A percentile compares a stretch with the other conserved stretches of the same genome.
Conservation (phyloP, 1,139 yeast species). For the Yamadazyma kanchanaburiensis region DNA sequence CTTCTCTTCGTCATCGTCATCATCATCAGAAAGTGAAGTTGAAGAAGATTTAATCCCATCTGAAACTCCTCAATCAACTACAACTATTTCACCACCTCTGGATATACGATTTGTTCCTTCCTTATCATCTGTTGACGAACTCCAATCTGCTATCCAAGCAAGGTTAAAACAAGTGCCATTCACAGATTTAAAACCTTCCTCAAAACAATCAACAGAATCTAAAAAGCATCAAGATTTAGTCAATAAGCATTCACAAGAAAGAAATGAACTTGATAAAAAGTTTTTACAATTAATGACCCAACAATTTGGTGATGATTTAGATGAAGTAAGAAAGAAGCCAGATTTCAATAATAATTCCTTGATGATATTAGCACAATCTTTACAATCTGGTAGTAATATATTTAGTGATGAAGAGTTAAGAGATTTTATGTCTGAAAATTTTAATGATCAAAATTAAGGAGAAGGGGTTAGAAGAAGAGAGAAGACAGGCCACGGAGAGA, state of each 20-base stretch:
- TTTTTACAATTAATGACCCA: constrained; percentile 57
- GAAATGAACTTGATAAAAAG: constrained; percentile 45
- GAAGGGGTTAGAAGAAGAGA: too few species aligned
- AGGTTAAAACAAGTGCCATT: constrained; percentile 13
- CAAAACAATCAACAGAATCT: constrained; percentile 14
- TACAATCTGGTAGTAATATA: constrained; percentile 64
- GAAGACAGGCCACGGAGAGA: too few species aligned
- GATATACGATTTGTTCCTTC: constrained; percentile 1
- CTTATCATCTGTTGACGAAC: constrained; percentile 5
- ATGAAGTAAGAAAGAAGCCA: constrained; percentile 59
- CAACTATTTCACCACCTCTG: not conserved
- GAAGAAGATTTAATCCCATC: too few species aligned
- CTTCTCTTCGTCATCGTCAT: constrained; percentile 43
- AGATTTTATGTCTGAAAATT: too few species aligned
- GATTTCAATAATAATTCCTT: constrained; percentile 61
- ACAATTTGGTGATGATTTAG: constrained; percentile 61
- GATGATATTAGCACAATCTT: constrained; percentile 58
- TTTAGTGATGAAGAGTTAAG: constrained; percentile 51
- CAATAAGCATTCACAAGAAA: constrained; percentile 19
- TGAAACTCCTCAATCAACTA: not conserved
- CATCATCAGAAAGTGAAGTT: constrained; percentile 15
- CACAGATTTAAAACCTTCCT: constrained; percentile 12
- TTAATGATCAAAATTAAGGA: too few species aligned
- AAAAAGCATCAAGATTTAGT: constrained; percentile 22
- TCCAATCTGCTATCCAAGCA: constrained; percentile 11